These are phyloP conservation scores for Septoria linicola DNA, from an alignment of 2,329 filamentous ascomycete genomes.

Conservation along the genomic window DNA sequence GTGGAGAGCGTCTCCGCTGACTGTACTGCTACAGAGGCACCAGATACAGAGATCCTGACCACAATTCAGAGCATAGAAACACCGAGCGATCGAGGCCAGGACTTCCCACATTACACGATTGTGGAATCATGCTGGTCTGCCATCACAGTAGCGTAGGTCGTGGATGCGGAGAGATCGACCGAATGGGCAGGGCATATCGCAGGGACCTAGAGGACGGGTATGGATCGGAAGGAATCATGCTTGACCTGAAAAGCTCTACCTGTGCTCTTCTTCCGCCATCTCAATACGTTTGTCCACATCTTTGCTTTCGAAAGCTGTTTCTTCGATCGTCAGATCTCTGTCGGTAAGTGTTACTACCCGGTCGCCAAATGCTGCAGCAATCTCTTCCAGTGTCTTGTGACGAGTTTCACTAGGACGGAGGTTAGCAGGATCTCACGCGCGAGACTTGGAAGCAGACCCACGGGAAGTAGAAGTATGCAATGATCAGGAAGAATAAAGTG, in stretches of 20 bases:
- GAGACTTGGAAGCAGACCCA: not conserved
- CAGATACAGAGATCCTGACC: too few species aligned
- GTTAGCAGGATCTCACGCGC: conserved; percentile 8
- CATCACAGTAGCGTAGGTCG: too few species aligned
- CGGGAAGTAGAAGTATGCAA: conserved; percentile 58
- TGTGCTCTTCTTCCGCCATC: not conserved
- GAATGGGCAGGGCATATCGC: too few species aligned
- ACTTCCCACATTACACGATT: too few species aligned
- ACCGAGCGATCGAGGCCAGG: too few species aligned
- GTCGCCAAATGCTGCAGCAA: conserved; percentile 37
- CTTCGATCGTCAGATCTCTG: conserved; percentile 27
- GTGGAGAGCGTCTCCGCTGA: too few species aligned
- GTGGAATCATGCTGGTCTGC: too few species aligned
- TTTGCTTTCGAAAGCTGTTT: conserved; percentile 28
- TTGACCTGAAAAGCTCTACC: too few species aligned
- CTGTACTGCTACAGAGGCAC: too few species aligned
- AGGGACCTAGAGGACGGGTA: too few species aligned
- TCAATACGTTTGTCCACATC: conserved; percentile 7
- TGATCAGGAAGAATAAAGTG: conserved; percentile 51
- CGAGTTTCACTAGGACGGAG: conserved; percentile 28
- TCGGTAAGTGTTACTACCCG: conserved; percentile 35
- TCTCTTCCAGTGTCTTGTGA: conserved; percentile 36
- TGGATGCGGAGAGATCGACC: too few species aligned
- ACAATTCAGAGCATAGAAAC: too few species aligned
- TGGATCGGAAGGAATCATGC: not conserved